Evolutionary conservation across 495 filamentous ascomycete genomes (phyloP).

Genomic region (Parathielavia appendiculata): DNA sequence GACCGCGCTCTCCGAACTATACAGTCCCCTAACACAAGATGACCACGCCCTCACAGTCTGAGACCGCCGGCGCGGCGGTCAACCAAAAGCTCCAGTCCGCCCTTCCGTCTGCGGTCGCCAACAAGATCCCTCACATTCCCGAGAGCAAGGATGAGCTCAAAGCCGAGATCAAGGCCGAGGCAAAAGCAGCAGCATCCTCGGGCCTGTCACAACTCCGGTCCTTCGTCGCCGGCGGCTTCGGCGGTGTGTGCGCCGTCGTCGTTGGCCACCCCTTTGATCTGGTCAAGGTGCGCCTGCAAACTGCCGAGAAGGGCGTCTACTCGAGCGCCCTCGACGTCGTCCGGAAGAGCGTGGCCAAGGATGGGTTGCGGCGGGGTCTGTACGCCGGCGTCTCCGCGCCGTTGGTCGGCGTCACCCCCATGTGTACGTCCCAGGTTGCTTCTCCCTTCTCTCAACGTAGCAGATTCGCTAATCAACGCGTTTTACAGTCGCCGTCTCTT

Average conservation of each 20-base stretch:
- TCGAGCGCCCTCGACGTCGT: slow-evolving; percentile 88
- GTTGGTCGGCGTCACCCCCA: slow-evolving; percentile 90
- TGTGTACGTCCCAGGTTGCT: slow-evolving; percentile 61
- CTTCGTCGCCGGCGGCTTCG: slow-evolving; percentile 83
- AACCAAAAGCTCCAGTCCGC: slow-evolving; percentile 21
- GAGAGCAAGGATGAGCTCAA: slow-evolving; percentile 50
- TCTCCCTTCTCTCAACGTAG: neutral
- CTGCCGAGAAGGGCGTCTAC: slow-evolving; percentile 90
- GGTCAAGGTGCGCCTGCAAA: slow-evolving; percentile 96
- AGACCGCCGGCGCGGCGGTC: neutral
- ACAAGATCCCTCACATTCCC: slow-evolving; percentile 48
- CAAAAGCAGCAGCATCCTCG: slow-evolving; percentile 44
- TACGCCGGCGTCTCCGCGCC: slow-evolving; percentile 98
- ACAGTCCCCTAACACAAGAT: neutral
- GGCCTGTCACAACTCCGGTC: slow-evolving; percentile 59
- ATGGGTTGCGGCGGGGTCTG: slow-evolving; percentile 75
- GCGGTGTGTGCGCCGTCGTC: slow-evolving; percentile 88
- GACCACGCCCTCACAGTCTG: neutral
- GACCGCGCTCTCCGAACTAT: neutral
- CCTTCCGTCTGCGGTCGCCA: slow-evolving; percentile 38
- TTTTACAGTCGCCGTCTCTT: slow-evolving; percentile 82
- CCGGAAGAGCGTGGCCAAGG: slow-evolving; percentile 75
- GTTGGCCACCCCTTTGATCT: slow-evolving; percentile 96
- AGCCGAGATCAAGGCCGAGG: slow-evolving; percentile 44
- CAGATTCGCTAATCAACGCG: slow-evolving; percentile 6